Percentiles rank a stretch among this genome's conserved stretches.
Evolutionary conservation across 345 rosid genomes (phyloP).

Genomic region (Pistacia integerrima): DNA sequence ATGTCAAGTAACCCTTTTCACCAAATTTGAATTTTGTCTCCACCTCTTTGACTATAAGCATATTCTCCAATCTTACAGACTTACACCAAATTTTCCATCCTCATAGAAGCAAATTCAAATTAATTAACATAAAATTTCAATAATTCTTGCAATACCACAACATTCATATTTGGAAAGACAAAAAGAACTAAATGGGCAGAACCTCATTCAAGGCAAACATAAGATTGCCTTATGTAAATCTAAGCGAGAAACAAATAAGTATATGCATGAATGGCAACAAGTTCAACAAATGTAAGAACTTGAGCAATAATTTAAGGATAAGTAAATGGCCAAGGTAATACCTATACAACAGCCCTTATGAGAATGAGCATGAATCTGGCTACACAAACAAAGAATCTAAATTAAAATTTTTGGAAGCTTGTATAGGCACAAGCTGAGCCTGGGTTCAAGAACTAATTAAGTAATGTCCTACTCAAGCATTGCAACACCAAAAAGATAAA

Average conservation of each 20-base stretch:
- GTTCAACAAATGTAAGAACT: not conserved
- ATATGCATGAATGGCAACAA: not conserved
- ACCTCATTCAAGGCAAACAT: conserved; percentile 1
- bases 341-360: not conserved
- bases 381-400: not conserved
- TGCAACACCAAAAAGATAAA: not conserved
- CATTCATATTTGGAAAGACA: not conserved
- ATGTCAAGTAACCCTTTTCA: conserved; percentile 35
- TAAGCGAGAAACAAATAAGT: not conserved
- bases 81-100: conserved; percentile 89
- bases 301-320: not conserved
- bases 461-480: conserved; percentile 77
- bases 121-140: not conserved
- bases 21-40: conserved; percentile 83
- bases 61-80: conserved; percentile 92
- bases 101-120: conserved; percentile 47
- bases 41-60: conserved; percentile 71
- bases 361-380: not conserved
- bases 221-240: not conserved
- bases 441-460: conserved; percentile 80
- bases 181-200: not conserved
- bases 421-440: conserved; percentile 81
- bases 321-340: not conserved
- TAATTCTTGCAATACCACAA: not conserved
- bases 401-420: conserved; percentile 56